Base-by-base conservation (phyloP, 495 filamentous ascomycete species). In the Penicillium malachiteum region DNA sequence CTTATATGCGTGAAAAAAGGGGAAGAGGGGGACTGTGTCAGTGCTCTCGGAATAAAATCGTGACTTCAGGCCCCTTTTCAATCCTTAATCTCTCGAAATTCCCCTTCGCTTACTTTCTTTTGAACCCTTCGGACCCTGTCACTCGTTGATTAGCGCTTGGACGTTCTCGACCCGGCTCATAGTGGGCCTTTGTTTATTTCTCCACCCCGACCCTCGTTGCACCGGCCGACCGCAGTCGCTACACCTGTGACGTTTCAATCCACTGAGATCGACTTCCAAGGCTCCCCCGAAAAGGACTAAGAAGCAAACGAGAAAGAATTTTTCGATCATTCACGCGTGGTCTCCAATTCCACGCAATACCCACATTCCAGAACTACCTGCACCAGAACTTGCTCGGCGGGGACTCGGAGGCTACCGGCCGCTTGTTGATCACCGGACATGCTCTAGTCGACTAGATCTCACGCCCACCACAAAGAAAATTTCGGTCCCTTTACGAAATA, bases 171-270 rank as follows among this genome's bases (percentile, higher is more conserved):
- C 43, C 44, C 45, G 34, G n/a, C 26, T 40, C n/a, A 35, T 50
- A 50, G 58, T 60, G 60, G 55, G 53, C 55, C 52, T 61, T 65
- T 68, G 59, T 63, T 67, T 65, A 59, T 61, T 55, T 65, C 65
- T 68, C 65, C 65, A 68, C 65, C 63, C 55, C 55, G 51, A 47
- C 37, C 52, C 37, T 66, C 55, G 59, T 68, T 60, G 65, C 65
- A 65, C 56, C 60, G 62, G 56, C 64, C 65, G 62, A 65, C 64
- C 64, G 57, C 49, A 40, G 42, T 53, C 43, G n/a, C 53, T 54
- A 49, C 55, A 17, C 14, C 44, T 41, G 12, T 41, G 39, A 41
- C 39, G 14, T 7, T n/a, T 16, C 14, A n/a, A 3, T 7, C 12
- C 39, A 41, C 39, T 14, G 2, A 41, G 13, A n/a, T 41, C 14